Conservation (phyloP, 148 eudicot species). For the Agrostemma githago region DNA sequence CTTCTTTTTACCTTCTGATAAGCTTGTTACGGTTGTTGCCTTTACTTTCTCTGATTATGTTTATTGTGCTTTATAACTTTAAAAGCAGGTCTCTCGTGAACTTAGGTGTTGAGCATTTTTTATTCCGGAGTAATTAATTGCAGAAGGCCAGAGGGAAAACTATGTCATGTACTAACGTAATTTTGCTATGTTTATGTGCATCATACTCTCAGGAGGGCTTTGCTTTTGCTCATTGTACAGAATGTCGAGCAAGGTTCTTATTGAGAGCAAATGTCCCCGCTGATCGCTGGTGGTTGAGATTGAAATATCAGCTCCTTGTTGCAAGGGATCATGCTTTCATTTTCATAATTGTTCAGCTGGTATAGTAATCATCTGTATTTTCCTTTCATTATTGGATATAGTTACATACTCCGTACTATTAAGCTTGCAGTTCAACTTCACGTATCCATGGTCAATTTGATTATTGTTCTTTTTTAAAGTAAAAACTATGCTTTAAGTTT, state of each 20-base stretch:
- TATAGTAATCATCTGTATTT: constrained; percentile 22
- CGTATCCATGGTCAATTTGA: not conserved
- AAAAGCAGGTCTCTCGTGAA: not conserved
- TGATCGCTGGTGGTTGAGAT: constrained; percentile 98
- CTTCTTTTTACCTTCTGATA: not conserved
- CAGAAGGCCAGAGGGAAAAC: not conserved
- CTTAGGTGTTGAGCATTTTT: not conserved
- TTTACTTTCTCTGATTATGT: not conserved
- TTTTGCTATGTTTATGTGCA: not conserved
- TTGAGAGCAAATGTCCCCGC: constrained; percentile 91
- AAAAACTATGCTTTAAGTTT: not conserved
- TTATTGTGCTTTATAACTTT: not conserved
- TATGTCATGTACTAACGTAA: not conserved
- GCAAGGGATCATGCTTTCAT: constrained; percentile 94
- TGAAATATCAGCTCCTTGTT: constrained; percentile 93
- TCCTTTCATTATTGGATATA: not conserved
- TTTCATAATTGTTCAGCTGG: constrained; percentile 92
- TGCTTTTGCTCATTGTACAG: constrained; percentile 99
- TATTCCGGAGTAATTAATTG: not conserved
- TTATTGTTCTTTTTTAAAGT: not conserved
- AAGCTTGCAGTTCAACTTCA: not conserved
- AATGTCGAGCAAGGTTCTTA: constrained; percentile 85
- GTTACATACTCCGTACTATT: not conserved
- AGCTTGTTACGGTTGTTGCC: not conserved
- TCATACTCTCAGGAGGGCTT: constrained; percentile 76